Evolutionary conservation across 1,284 basidiomycete species (phyloP).

Genomic region (Irpex sp.): DNA sequence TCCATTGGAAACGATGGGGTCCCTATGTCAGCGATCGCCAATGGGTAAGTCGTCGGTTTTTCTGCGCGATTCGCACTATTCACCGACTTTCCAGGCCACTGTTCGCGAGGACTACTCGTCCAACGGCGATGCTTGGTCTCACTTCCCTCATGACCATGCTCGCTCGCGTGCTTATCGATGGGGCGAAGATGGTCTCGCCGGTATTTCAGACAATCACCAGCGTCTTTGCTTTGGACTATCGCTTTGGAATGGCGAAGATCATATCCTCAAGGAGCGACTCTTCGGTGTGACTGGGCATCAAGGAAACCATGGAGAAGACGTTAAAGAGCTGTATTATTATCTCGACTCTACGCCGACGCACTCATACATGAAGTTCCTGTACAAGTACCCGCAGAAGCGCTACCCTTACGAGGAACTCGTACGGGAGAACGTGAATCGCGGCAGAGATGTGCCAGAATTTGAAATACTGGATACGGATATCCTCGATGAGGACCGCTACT

Average conservation of each 20-base stretch:
- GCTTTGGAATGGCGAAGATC: slow-evolving; percentile 94
- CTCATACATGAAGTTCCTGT: slow-evolving; percentile 98
- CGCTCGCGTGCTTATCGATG: slow-evolving; percentile 94
- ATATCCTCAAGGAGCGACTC: slow-evolving; percentile 93
- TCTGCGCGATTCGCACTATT: background rate
- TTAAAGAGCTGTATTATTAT: slow-evolving; percentile 98
- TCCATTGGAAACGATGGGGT: slow-evolving; percentile 98
- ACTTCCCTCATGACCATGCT: slow-evolving; percentile 95
- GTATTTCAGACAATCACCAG: slow-evolving; percentile 95
- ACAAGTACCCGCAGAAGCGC: slow-evolving; percentile 93
- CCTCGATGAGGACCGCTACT: slow-evolving; percentile 93
- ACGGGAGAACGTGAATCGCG: slow-evolving; percentile 78
- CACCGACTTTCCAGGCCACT: slow-evolving; percentile 62
- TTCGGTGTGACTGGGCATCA: slow-evolving; percentile 95
- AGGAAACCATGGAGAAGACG: slow-evolving; percentile 98
- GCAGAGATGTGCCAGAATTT: slow-evolving; percentile 86
- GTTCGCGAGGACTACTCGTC: slow-evolving; percentile 97
- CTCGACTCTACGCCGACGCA: slow-evolving; percentile 98
- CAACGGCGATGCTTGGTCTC: slow-evolving; percentile 96
- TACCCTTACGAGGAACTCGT: slow-evolving; percentile 96
- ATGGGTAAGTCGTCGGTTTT: slow-evolving; percentile 68
- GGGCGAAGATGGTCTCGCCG: slow-evolving; percentile 98
- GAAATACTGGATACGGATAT: slow-evolving; percentile 92
- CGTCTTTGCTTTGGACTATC: slow-evolving; percentile 88
- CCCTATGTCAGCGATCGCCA: slow-evolving; percentile 96